A percentile compares a stretch with the other conserved stretches of the same genome.
Evolutionary conservation across 2,329 filamentous ascomycete genomes (phyloP).

Genomic region (Cordyceps pruinosa): DNA sequence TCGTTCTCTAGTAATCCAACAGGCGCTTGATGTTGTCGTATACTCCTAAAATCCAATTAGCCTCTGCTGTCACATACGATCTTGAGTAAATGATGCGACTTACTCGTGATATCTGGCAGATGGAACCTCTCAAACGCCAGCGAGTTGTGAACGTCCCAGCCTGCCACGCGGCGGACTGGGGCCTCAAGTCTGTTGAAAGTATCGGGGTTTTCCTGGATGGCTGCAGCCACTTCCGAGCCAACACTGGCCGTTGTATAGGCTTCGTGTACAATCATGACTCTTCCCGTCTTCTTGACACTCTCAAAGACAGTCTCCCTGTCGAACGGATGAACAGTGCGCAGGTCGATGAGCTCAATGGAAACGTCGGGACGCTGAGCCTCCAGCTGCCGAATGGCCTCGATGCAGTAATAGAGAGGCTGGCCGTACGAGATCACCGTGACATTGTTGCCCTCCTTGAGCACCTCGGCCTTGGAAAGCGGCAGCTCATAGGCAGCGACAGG

Average conservation of each 20-base stretch:
- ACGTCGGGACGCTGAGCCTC: conserved; percentile 65
- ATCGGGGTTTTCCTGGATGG: conserved; percentile 68
- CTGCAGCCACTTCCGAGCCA: conserved; percentile 81
- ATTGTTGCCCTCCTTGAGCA: conserved; percentile 72
- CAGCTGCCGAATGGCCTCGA: conserved; percentile 66
- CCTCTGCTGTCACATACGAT: background rate
- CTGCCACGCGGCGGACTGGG: conserved; percentile 75
- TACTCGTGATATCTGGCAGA: conserved; percentile 79
- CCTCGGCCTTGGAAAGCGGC: conserved; percentile 77
- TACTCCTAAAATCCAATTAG: conserved; percentile 43
- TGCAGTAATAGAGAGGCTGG: conserved; percentile 80
- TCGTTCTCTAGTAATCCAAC: conserved; percentile 50
- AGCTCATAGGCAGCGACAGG: conserved; percentile 75
- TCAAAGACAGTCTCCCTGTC: conserved; percentile 72
- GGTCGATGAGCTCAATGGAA: conserved; percentile 76
- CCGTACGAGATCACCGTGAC: conserved; percentile 85
- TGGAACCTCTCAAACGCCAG: conserved; percentile 74
- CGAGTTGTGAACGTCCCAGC: conserved; percentile 82
- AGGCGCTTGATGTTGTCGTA: conserved; percentile 64
- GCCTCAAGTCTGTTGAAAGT: conserved; percentile 81
- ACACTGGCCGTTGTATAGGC: conserved; percentile 86
- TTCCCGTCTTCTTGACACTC: conserved; percentile 80
- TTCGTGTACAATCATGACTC: conserved; percentile 85
- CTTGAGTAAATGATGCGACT: conserved; percentile 29
- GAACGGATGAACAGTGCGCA: conserved; percentile 88